Evolutionary conservation across 1,139 yeast genomes (phyloP), one percentile per base, ranked within the genome.

Genomic region (Pichia inconspicua): DNA sequence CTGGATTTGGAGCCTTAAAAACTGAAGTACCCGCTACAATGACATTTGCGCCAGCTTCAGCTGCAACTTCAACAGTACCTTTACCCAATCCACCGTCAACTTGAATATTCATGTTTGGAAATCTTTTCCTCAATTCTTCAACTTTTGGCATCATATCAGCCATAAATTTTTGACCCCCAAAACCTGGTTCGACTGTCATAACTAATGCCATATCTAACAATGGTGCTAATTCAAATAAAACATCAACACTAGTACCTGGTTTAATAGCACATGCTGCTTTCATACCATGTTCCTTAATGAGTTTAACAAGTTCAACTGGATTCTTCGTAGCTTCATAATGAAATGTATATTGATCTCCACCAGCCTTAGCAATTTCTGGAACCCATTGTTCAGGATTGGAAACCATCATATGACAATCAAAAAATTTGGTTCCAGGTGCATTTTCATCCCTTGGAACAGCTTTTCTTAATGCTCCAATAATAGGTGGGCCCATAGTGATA

Each of bases 381-480:
- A 92, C 94, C 98, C 98, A 92, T 65, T 83, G 82, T 65, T 84
- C 94, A 17, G 99, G 99, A 58, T 87, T 80, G 36, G 90, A 73
- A 38, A 92, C 97, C 99, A 92, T 92, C 97, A 92, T 90, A 69
- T 92, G 98, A 67, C 97, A 89, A 67, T 92, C 99, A 63, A 92
- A 90, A 64, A 89, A 90, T 7, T 37, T 40, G 40, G 49, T 60
- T 15, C 53, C 61, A 17, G 61, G 60, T 27, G 48, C 19, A 3
- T 46, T 5, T 22, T 45, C 55, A 28, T 64, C 61, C 52, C 70
- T 65, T 45, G 97, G 97, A 47, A 90, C 79, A 40, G 80, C 80
- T 55, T 78, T 75, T 62, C 98, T 80, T 60, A 92, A 75, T 40
- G 90, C 82, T 51, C 80, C 71, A 50, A 92, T 89, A 48, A 92